Conservation (phyloP, 257 asterid genomes). For the Nicotiana obtusifolia region DNA sequence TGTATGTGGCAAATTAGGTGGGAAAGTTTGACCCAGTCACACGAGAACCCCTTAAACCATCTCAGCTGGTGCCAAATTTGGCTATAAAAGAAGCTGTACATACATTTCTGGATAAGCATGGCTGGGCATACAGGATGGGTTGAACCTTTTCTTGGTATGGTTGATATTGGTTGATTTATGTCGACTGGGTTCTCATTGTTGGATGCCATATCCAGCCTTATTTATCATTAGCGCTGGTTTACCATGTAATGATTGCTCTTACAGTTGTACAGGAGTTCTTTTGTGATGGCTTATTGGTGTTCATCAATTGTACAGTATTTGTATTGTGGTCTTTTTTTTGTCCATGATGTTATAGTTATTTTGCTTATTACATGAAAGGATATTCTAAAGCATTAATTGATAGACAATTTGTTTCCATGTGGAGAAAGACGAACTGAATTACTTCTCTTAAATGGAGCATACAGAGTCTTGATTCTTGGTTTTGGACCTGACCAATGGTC, state of each 20-base stretch:
- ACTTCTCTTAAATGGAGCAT: background rate
- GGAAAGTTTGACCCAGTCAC: constrained; percentile 83
- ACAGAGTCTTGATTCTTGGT: background rate
- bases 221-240: background rate
- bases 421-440: background rate
- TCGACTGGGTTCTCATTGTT: background rate
- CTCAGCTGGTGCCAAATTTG: constrained; percentile 75
- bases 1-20: constrained; percentile 36
- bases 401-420: background rate
- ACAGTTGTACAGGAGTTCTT: background rate
- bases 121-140: constrained; percentile 78
- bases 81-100: constrained; percentile 89
- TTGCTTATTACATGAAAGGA: background rate
- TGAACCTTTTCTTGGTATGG: constrained; percentile 18
- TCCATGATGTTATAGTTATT: background rate
- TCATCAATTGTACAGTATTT: background rate
- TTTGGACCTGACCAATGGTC: background rate
- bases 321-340: no score
- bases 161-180: background rate
- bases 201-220: background rate
- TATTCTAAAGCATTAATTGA: background rate
- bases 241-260: background rate
- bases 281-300: background rate
- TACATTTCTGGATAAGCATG: constrained; percentile 53
- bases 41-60: constrained; percentile 48